These are phyloP conservation scores for Zygotorulaspora florentina DNA, from an alignment of 805 yeast genomes.

Conservation along the genomic window DNA sequence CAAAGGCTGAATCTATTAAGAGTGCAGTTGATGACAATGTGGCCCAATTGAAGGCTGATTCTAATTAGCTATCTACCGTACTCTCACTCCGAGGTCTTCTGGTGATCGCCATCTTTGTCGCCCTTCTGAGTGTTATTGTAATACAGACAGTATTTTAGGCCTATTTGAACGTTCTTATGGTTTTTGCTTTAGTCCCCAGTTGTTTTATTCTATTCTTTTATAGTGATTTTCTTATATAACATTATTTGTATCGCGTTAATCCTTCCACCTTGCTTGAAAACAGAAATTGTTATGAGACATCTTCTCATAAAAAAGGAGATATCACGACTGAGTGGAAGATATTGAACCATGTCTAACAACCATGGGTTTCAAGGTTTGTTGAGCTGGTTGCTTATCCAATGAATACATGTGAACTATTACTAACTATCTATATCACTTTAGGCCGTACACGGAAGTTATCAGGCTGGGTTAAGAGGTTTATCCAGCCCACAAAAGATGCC, in stretches of 20 bases:
- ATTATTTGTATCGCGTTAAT: too few species aligned
- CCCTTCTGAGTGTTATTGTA: background rate
- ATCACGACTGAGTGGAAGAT: too few species aligned
- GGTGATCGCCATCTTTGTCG: background rate
- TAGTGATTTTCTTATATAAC: too few species aligned
- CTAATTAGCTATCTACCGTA: background rate
- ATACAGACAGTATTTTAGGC: too few species aligned
- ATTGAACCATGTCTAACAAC: constrained; percentile 11
- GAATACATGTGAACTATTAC: background rate
- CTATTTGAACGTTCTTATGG: too few species aligned
- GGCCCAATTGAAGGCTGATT: constrained; percentile 1
- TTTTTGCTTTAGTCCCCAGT: too few species aligned
- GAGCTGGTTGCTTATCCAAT: background rate
- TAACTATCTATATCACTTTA: background rate
- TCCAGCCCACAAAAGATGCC: constrained; percentile 25
- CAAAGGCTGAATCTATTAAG: constrained; percentile 4
- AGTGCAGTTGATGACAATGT: constrained; percentile 9
- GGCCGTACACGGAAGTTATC: constrained; percentile 31
- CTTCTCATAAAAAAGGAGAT: too few species aligned
- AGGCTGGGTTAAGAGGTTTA: constrained; percentile 33
- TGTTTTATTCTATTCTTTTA: too few species aligned
- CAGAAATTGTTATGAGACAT: too few species aligned
- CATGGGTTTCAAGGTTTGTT: constrained; percentile 20
- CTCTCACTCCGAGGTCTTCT: background rate
- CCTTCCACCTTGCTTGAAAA: too few species aligned